These are phyloP conservation scores for Colletotrichum theobromicola DNA, from an alignment of 2,329 filamentous ascomycete species.

Conservation along the genomic window DNA sequence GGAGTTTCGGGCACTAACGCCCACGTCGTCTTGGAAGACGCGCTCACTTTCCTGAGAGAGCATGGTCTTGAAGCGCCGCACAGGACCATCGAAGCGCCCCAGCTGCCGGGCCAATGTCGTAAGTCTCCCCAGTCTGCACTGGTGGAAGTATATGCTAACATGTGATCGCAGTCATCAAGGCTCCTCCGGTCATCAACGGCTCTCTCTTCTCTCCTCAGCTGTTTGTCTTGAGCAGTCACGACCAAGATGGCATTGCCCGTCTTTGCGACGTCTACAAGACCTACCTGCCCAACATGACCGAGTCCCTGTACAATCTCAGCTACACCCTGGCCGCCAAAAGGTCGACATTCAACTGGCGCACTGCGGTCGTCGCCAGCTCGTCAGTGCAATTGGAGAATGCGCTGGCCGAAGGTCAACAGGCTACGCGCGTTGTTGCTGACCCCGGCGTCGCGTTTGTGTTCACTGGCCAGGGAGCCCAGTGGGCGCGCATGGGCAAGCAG, in stretches of 20 bases:
- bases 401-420: neutral
- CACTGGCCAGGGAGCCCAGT: slow-evolving; percentile 31
- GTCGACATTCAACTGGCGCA: neutral
- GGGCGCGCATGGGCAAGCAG: slow-evolving; percentile 21
- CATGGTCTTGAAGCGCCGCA: neutral
- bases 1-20: neutral
- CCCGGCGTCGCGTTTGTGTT: slow-evolving; percentile 32
- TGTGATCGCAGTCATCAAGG: neutral
- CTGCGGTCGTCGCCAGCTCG: neutral
- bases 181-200: neutral
- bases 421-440: neutral
- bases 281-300: neutral
- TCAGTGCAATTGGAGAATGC: neutral
- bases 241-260: neutral
- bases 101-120: neutral
- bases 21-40: neutral
- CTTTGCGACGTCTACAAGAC: neutral
- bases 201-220: neutral
- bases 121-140: accelerated
- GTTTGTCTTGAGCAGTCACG: neutral
- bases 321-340: neutral
- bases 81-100: neutral
- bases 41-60: neutral
- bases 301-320: neutral
- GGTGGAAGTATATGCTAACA: neutral